A percentile compares a stretch with the other conserved stretches of the same genome.
phyloP scores from a whole-genome alignment of 106 monocot genomes.

The Dioscorea dumetorum region DNA sequence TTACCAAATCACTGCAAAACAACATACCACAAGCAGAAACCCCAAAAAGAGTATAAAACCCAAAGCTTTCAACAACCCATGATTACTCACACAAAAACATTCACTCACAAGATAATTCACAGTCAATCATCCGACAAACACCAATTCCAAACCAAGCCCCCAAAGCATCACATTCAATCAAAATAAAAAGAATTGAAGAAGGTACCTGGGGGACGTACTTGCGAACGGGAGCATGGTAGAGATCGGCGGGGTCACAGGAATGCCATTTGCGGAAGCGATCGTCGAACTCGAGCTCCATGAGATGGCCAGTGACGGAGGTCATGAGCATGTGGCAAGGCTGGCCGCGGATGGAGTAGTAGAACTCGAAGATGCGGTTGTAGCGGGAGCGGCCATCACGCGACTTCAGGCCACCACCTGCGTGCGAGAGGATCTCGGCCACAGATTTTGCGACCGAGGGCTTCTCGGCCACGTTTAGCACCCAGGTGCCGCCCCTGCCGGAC shows the following conservation, averaged over 20 bases:
- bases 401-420: conserved; percentile 29
- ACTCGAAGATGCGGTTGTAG: conserved; percentile 92
- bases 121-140: no score
- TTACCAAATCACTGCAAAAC: no score
- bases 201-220: conserved; percentile 80
- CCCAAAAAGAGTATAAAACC: no score
- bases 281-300: conserved; percentile 97
- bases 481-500: conserved; percentile 12
- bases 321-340: conserved; percentile 78
- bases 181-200: no score
- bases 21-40: no score
- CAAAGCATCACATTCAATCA: no score
- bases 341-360: conserved; percentile 60
- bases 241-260: conserved; percentile 86
- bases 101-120: no score
- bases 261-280: conserved; percentile 79
- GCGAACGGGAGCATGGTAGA: conserved; percentile 82
- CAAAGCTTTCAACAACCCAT: no score
- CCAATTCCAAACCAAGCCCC: no score
- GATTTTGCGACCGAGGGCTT: conserved; percentile 96
- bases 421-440: conserved; percentile 82
- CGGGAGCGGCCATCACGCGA: conserved; percentile 69
- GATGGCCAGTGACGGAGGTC: conserved; percentile 95
- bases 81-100: no score
- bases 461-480: conserved; percentile 94